Percentiles rank a stretch among this genome's conserved stretches.
These are phyloP conservation scores for Lactuca sativa DNA, from an alignment of 129 eudicot genomes.

Conservation along the genomic window DNA sequence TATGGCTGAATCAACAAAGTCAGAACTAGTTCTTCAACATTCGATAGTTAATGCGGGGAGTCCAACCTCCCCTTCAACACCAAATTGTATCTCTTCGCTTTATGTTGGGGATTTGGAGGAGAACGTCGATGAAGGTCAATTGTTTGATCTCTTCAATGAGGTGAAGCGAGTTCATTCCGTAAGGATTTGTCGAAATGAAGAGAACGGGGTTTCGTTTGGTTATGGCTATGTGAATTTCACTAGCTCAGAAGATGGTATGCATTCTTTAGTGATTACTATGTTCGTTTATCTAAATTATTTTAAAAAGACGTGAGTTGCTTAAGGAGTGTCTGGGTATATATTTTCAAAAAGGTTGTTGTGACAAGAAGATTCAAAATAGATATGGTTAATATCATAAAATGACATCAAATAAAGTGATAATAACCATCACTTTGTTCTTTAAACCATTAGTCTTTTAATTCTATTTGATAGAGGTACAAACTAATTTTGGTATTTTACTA, in stretches of 20 bases:
- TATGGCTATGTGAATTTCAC: slow-evolving; percentile 63
- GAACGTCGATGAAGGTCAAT: slow-evolving; percentile 43
- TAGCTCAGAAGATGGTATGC: slow-evolving; percentile 47
- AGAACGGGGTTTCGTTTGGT: slow-evolving; percentile 43
- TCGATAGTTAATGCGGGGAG: neutral
- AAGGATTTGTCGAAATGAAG: slow-evolving; percentile 60
- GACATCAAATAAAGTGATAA: too few relatives aligned
- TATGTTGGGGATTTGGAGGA: slow-evolving; percentile 64
- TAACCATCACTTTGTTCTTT: too few relatives aligned
- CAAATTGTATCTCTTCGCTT: slow-evolving; percentile 22
- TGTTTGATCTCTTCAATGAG: slow-evolving; percentile 52
- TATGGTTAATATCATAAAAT: too few relatives aligned
- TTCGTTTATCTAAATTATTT: neutral
- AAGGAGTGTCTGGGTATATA: neutral
- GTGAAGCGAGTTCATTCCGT: slow-evolving; percentile 47
- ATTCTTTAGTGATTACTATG: neutral
- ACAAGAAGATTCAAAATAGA: too few relatives aligned
- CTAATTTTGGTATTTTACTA: too few relatives aligned
- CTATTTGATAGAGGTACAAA: too few relatives aligned
- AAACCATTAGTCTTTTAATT: too few relatives aligned
- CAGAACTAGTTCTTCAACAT: neutral
- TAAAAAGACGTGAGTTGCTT: neutral
- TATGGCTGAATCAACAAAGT: neutral
- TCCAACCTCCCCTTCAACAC: neutral
- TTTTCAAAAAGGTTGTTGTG: too few relatives aligned